Percentiles rank a stretch among this genome's conserved stretches.
phyloP scores from a whole-genome alignment of 345 rosid genomes.

The Cardiospermum halicacabum region DNA sequence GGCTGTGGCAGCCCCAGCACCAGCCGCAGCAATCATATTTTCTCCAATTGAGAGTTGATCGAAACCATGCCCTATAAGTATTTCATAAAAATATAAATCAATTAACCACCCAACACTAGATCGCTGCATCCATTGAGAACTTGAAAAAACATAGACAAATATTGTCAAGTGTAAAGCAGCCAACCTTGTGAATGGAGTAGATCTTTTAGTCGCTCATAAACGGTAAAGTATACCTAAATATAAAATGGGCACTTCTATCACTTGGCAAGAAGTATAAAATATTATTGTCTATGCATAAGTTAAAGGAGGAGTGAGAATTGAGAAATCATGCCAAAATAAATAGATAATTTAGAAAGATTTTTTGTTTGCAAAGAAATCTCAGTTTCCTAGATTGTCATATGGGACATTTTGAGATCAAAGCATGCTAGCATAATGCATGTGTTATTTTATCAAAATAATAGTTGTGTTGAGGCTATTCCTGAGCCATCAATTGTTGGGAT shows the following conservation, averaged over 20 bases:
- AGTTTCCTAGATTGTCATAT: constrained; percentile 2
- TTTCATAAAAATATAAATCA: constrained; percentile 12
- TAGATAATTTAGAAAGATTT: background rate
- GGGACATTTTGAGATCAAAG: background rate
- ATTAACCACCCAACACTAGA: background rate
- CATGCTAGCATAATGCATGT: background rate
- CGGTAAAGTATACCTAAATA: constrained; percentile 82
- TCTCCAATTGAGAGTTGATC: constrained; percentile 57
- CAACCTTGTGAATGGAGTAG: constrained; percentile 65
- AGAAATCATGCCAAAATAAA: background rate
- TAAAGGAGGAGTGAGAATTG: background rate
- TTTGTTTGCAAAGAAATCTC: background rate
- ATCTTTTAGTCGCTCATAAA: constrained; percentile 69
- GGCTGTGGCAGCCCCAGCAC: constrained; percentile 94
- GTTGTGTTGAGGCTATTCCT: background rate
- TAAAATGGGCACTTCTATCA: constrained; percentile 25
- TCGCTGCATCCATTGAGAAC: background rate
- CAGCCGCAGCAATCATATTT: constrained; percentile 89
- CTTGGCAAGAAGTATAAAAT: constrained; percentile 13
- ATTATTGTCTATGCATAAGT: background rate
- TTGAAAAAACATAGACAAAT: background rate
- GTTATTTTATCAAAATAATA: background rate
- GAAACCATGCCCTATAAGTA: constrained; percentile 38
- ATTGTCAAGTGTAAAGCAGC: constrained; percentile 25
- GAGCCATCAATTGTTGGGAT: background rate